Evolutionary conservation across 495 filamentous ascomycete species (phyloP), one percentile per base, ranked within the genome.

Genomic region (Amphirosellinia nigrospora): DNA sequence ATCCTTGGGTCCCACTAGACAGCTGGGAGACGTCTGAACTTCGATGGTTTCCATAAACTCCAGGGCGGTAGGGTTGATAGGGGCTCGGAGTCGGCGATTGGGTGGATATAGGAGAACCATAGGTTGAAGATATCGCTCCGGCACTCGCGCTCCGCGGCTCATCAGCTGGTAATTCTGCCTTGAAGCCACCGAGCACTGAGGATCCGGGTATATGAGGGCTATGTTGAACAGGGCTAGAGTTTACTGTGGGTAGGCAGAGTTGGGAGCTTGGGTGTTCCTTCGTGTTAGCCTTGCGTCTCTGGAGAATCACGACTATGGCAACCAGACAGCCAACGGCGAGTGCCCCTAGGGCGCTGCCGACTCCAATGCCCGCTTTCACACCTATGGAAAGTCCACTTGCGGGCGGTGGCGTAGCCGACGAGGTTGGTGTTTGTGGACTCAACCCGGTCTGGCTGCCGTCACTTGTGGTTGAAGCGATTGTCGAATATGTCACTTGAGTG

Each of bases 281-380:
- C 32, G 48, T 62, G 7, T 43, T 56, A 19, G 21, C 21, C 26
- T 23, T 69, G 34, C 67, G 58, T 21, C 7, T 53, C 15, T 43
- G 23, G 23, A 52, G 30, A 10, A 69, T 34, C 11, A 56, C 21
- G 10, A 36, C 38, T 16, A 52, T 30, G 4, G 36, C 9, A 10
- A 69, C 46, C 3, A 69, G 58, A 21, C 43, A 43, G 19, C 21
- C n/a, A 36, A 69, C 16, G 10, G 23, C 67, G 21, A 63, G 15
- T 5, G 45, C 58, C 15, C 67, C 67, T 10, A 52, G 19, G 30
- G 30, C 69, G 5, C 68, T 36, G 16, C 72, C 74, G 28, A 70
- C 46, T 39, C 66, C 71, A 50, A 78, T 74, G 43, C 76, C 76
- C 21, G 61, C 74, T 45, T 73, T 73, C 53, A 43, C 69, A 11